Evolutionary conservation across 2,329 filamentous ascomycete species (phyloP).

Genomic region (Epichloe coenophiala): DNA sequence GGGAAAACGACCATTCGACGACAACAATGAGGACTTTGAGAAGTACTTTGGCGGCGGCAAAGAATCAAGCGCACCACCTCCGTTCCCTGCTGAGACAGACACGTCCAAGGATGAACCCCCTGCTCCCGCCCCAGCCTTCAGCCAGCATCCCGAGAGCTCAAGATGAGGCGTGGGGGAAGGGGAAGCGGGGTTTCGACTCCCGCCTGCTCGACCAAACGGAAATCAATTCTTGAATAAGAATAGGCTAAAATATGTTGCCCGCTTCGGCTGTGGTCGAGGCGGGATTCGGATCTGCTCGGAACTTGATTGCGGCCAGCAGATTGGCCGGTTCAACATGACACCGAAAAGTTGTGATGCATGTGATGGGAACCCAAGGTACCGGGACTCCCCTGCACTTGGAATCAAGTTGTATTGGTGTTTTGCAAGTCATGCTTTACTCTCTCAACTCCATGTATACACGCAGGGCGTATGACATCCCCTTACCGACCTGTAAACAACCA

Average conservation of each 20-base stretch:
- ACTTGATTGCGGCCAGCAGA: constrained; percentile 2
- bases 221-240: not conserved
- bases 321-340: not conserved
- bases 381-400: not conserved
- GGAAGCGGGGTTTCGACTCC: not conserved
- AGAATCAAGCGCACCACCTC: constrained; percentile 43
- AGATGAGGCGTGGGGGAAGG: constrained; percentile 5
- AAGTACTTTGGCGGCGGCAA: constrained; percentile 74
- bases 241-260: too few species aligned
- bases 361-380: not conserved
- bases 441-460: constrained; percentile 3
- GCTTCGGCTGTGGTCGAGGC: not conserved
- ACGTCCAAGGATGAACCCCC: constrained; percentile 20
- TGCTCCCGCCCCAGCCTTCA: constrained; percentile 26
- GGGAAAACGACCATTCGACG: constrained; percentile 71
- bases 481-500: not conserved
- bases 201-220: not conserved
- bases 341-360: not conserved
- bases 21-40: constrained; percentile 76
- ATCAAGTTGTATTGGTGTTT: not conserved
- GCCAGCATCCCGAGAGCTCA: constrained; percentile 8
- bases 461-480: not conserved
- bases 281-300: not conserved
- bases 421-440: not conserved
- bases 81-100: constrained; percentile 34